Conservation (phyloP, 1,139 yeast genomes). For the Blastobotrys apis region DNA sequence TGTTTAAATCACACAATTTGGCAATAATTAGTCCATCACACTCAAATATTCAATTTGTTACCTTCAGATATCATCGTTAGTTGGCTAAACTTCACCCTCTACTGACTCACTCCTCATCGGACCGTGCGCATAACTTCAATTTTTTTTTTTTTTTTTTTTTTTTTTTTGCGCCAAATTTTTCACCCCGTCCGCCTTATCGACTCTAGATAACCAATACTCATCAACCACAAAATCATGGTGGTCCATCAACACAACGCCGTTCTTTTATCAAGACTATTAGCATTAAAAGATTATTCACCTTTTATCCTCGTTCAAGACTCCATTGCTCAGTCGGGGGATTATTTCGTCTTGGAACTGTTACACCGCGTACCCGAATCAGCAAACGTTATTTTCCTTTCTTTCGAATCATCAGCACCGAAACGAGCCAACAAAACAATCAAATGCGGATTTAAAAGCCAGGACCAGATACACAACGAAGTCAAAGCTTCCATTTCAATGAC, state of each 20-base stretch:
- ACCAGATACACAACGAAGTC: constrained; percentile 10
- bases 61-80: too few relatives aligned
- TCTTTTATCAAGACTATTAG: constrained; percentile 47
- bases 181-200: too few relatives aligned
- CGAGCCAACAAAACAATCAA: constrained; percentile 10
- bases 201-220: too few relatives aligned
- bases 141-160: not conserved
- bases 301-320: constrained; percentile 66
- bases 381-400: constrained; percentile 18
- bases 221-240: constrained; percentile 17
- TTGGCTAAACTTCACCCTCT: too few relatives aligned
- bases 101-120: too few relatives aligned
- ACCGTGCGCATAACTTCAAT: too few relatives aligned
- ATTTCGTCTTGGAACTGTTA: constrained; percentile 55
- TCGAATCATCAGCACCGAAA: constrained; percentile 15
- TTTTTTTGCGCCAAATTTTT: too few relatives aligned
- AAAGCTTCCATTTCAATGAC: not conserved
- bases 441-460: constrained; percentile 8
- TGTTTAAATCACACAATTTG: too few relatives aligned
- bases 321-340: constrained; percentile 59
- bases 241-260: constrained; percentile 32
- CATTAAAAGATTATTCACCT: constrained; percentile 69
- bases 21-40: too few relatives aligned
- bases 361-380: constrained; percentile 34
- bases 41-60: too few relatives aligned